phyloP scores from a whole-genome alignment of 805 yeast species.

The Jamesozyma lodderae region DNA sequence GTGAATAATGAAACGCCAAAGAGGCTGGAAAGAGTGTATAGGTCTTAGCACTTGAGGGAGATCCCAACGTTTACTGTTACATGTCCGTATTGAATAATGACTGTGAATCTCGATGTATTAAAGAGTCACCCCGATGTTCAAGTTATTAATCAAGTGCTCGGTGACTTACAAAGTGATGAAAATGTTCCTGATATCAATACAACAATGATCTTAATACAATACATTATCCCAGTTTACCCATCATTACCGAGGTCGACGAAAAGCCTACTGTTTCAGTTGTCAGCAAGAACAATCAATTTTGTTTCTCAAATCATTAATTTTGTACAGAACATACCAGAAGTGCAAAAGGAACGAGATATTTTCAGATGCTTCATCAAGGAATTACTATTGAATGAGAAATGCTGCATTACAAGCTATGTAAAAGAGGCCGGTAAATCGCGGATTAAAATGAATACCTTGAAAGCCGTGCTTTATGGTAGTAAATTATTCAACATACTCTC shows the following conservation, averaged over 20 bases:
- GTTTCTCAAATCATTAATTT: conserved; percentile 19
- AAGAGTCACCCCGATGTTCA: conserved; percentile 3
- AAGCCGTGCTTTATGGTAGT: conserved; percentile 27
- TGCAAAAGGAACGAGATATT: conserved; percentile 6
- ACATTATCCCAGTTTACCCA: conserved; percentile 19
- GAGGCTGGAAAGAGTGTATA: too few relatives aligned
- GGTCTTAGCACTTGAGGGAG: too few relatives aligned
- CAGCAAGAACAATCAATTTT: conserved; percentile 10
- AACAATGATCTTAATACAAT: conserved; percentile 9
- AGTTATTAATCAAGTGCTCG: conserved; percentile 2
- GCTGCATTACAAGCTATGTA: conserved; percentile 13
- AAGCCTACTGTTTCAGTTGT: conserved; percentile 5
- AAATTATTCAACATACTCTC: conserved; percentile 24
- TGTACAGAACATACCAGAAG: conserved; percentile 3
- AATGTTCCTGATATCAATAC: conserved; percentile 5
- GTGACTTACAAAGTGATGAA: neutral
- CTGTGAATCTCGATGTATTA: conserved; percentile 1
- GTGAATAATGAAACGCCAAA: too few relatives aligned
- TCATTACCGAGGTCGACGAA: conserved; percentile 12
- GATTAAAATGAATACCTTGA: conserved; percentile 7
- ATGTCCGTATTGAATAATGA: too few relatives aligned
- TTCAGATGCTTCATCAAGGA: conserved; percentile 12
- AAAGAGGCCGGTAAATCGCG: neutral
- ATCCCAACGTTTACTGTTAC: too few relatives aligned
- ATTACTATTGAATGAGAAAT: conserved; percentile 5